phyloP scores from a whole-genome alignment of 2,329 filamentous ascomycete species.

The Botrytis hyacinthi region DNA sequence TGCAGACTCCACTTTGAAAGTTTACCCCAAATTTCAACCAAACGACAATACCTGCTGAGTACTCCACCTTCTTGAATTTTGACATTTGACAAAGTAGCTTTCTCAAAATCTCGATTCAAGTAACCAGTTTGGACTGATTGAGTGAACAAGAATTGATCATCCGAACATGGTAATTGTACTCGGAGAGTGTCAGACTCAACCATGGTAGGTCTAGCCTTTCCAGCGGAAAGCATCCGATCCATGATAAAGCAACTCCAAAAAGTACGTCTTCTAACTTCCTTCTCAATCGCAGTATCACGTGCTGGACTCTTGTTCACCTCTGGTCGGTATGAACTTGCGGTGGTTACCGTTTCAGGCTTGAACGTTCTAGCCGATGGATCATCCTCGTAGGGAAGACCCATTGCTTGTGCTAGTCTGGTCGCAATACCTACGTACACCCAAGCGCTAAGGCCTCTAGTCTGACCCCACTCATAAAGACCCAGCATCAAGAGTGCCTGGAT shows the following conservation, averaged over 20 bases:
- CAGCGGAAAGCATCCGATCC: conserved; percentile 66
- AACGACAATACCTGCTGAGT: conserved; percentile 51
- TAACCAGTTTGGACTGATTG: conserved; percentile 55
- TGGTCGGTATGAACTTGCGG: conserved; percentile 30
- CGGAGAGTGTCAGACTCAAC: conserved; percentile 58
- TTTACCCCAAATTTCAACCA: conserved; percentile 61
- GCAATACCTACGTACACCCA: conserved; percentile 67
- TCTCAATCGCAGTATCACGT: conserved; percentile 50
- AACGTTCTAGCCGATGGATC: conserved; percentile 35
- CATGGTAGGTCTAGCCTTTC: conserved; percentile 58
- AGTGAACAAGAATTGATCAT: conserved; percentile 62
- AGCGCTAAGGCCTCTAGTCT: conserved; percentile 58
- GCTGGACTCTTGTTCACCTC: conserved; percentile 19
- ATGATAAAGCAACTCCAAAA: conserved; percentile 75
- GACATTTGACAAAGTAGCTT: conserved; percentile 42
- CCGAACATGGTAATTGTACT: conserved; percentile 67
- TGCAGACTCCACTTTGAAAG: conserved; percentile 55
- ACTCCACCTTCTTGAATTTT: conserved; percentile 33
- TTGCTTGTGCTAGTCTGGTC: conserved; percentile 55
- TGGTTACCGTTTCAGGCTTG: conserved; percentile 35
- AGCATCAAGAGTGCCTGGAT: conserved; percentile 70
- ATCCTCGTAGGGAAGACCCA: conserved; percentile 60
- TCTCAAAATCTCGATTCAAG: conserved; percentile 44
- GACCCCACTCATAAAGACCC: conserved; percentile 69
- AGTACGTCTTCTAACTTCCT: conserved; percentile 65